Conservation (phyloP, 805 yeast species). For the Myxozyma geophila region DNA sequence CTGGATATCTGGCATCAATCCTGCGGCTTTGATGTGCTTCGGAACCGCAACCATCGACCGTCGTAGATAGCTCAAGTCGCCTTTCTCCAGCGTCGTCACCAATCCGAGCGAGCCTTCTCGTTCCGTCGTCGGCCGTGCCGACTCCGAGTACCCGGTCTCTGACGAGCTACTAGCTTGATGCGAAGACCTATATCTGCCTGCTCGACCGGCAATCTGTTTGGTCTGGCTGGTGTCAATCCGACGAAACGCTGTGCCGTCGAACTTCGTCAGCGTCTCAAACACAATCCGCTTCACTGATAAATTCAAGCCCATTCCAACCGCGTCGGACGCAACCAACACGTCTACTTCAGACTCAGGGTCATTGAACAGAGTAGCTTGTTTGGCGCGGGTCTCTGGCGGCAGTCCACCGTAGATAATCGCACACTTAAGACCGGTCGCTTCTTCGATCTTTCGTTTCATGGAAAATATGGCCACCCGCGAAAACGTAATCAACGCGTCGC, state of each 20-base stretch:
- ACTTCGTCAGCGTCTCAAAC: constrained; percentile 70
- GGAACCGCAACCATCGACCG: constrained; percentile 58
- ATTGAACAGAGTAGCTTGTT: constrained; percentile 81
- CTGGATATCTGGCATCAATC: constrained; percentile 78
- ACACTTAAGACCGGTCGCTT: constrained; percentile 63
- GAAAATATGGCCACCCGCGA: constrained; percentile 74
- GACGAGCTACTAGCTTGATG: constrained; percentile 19
- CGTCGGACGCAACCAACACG: constrained; percentile 92
- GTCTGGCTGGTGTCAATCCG: constrained; percentile 65
- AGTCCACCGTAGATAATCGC: constrained; percentile 94
- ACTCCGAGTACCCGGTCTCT: not conserved
- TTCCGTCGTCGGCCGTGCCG: constrained; percentile 8
- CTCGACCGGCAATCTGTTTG: constrained; percentile 95
- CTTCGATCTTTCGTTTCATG: constrained; percentile 71
- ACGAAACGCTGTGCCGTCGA: constrained; percentile 61
- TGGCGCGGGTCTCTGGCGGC: constrained; percentile 91
- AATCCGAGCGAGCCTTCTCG: constrained; percentile 30
- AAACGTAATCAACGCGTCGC: constrained; percentile 91
- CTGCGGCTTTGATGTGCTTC: constrained; percentile 60
- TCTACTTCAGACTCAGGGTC: constrained; percentile 67
- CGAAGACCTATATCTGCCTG: constrained; percentile 68
- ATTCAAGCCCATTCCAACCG: constrained; percentile 96
- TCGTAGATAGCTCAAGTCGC: constrained; percentile 46
- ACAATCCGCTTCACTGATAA: constrained; percentile 77
- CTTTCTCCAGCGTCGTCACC: constrained; percentile 41